Evolutionary conservation across 192 early-diverging fungal genomes (phyloP), one percentile per base, ranked within the genome.

Genomic region (Thoreauomyces humboldtii): DNA sequence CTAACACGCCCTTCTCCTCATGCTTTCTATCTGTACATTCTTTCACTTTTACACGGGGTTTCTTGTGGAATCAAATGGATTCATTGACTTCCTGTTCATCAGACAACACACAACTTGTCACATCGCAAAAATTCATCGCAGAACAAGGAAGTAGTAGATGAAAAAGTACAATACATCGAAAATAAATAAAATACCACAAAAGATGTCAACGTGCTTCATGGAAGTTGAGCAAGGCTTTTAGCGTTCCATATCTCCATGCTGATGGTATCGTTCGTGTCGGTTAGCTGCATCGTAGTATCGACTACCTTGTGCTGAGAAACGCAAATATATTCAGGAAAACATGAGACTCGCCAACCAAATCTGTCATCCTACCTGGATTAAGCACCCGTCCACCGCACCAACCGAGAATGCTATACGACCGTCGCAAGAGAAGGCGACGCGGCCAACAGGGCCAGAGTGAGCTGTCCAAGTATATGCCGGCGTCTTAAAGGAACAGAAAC

Each of bases 401-500:
- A 60, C 45, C 17, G 57, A 60, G 37, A 60, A 59, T 19, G 45
- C 55, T 14, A n/a, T 22, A 22, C 44, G 48, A 1, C 57, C 66
- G 28, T 68, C 66, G 27, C 33, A 48, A 12, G 66, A 68, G 7
- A 68, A 33, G 15, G 57, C 66, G 11, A 68, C 58, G 33, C 48
- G 29, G 7, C 57, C 58, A 21, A 68, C 66, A 3, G 55, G 66
- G 0, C 66, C 66, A 5, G 46, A 44, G 46, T 68, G 66, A 27
- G 48, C n/a, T 24, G 55, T 59, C 31, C 34, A 60, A 11, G 57
- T 60, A 0, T 51, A 60, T 34, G 66, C 55, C 0, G 28, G 44
- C 22, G 58, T 11, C 66, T 68, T 25, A n/a, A n/a, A n/a, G n/a
- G n/a, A n/a, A n/a, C n/a, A n/a, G n/a, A n/a, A n/a, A n/a, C n/a